phyloP scores from a whole-genome alignment of 75 land plant genomes.

The Selaginella tamariscina region DNA sequence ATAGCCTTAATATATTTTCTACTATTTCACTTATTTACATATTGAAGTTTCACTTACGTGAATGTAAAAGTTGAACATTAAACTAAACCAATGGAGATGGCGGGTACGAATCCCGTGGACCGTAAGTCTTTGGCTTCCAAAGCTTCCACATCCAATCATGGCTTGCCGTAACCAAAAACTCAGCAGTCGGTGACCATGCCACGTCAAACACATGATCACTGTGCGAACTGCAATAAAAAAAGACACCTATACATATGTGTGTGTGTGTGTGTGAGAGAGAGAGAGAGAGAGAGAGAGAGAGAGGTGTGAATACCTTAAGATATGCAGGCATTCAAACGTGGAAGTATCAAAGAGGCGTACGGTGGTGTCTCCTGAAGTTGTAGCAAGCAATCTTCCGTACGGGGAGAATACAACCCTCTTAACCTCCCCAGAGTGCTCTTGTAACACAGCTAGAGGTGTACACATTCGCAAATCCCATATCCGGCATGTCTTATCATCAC shows the following conservation, averaged over 20 bases:
- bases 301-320: constrained; percentile 12
- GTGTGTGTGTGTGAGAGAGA: too few relatives aligned
- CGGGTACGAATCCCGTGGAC: too few relatives aligned
- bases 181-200: constrained; percentile 2
- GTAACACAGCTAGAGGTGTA: not conserved
- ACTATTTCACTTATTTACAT: too few relatives aligned
- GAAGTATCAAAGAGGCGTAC: not conserved
- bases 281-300: too few relatives aligned
- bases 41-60: too few relatives aligned
- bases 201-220: constrained; percentile 10
- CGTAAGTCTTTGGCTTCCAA: not conserved
- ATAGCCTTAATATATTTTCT: too few relatives aligned
- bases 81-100: too few relatives aligned
- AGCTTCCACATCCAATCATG: constrained; percentile 8
- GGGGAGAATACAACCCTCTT: constrained; percentile 1
- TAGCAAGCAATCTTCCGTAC: constrained; percentile 3
- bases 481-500: constrained; percentile 6
- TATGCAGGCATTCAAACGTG: constrained; percentile 2
- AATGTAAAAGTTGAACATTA: too few relatives aligned
- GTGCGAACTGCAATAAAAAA: constrained; percentile 1
- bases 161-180: constrained; percentile 4
- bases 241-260: too few relatives aligned
- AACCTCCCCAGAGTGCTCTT: constrained; percentile 10
- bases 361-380: constrained; percentile 4
- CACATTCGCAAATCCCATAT: constrained; percentile 8